Percentiles rank a stretch among this genome's conserved stretches.
These are phyloP conservation scores for Emergomyces orientalis DNA, from an alignment of 2,329 filamentous ascomycete species.

Conservation along the genomic window DNA sequence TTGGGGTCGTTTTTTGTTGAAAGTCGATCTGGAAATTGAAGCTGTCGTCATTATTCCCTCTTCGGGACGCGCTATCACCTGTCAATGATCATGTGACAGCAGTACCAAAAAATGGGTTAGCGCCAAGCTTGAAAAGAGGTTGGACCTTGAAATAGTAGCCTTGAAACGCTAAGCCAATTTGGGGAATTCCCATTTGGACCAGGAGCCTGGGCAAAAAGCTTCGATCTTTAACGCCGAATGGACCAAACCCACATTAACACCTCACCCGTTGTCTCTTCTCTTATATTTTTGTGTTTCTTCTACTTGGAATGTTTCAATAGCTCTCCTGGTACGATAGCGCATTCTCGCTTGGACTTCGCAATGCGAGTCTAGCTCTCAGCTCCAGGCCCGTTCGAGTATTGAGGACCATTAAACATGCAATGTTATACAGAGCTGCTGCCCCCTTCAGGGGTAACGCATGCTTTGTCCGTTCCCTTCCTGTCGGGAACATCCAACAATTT, in stretches of 20 bases:
- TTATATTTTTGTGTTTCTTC: not conserved
- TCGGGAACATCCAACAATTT: slow-evolving; percentile 71
- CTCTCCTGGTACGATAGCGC: not conserved
- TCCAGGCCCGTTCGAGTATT: not conserved
- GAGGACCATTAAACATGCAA: slow-evolving; percentile 59
- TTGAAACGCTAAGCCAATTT: not conserved
- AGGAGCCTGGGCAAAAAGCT: not conserved
- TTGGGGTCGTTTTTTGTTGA: not conserved
- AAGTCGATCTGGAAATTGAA: not conserved
- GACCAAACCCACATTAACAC: not conserved
- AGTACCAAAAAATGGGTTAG: not conserved
- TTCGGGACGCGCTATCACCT: not conserved
- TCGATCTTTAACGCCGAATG: not conserved
- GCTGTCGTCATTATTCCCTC: not conserved
- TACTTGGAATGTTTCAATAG: not conserved
- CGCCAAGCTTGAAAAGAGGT: not conserved
- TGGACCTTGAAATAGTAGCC: not conserved
- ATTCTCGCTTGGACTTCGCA: not conserved
- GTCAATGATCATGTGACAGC: not conserved
- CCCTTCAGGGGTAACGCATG: slow-evolving; percentile 88
- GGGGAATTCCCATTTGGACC: not conserved
- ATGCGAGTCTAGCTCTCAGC: not conserved
- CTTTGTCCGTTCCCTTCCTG: slow-evolving; percentile 67
- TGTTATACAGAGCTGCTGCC: slow-evolving; percentile 94
- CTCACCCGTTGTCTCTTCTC: not conserved